Conservation (phyloP, 1,139 yeast genomes). For the Blastobotrys illinoisensis region DNA sequence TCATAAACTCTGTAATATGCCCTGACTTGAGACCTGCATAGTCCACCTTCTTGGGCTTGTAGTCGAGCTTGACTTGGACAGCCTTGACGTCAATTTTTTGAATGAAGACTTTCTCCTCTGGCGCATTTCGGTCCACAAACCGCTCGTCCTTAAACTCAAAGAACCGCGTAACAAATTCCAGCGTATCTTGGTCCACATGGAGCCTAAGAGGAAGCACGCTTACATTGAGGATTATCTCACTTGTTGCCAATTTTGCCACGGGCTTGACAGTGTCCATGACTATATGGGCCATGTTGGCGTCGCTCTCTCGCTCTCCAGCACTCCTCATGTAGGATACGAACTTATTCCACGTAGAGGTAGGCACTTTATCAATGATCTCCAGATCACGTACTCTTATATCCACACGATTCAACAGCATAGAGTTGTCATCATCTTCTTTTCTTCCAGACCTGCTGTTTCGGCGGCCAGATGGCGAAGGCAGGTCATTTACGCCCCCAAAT, state of each 20-base stretch:
- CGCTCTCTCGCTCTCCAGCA: conserved; percentile 64
- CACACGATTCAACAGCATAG: conserved; percentile 47
- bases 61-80: conserved; percentile 68
- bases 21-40: conserved; percentile 82
- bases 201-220: conserved; percentile 67
- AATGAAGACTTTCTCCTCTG: conserved; percentile 45
- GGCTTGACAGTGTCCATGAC: conserved; percentile 62
- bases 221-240: conserved; percentile 58
- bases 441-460: neutral
- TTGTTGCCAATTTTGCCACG: conserved; percentile 53
- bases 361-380: conserved; percentile 69
- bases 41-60: conserved; percentile 86
- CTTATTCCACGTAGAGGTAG: conserved; percentile 89
- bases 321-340: conserved; percentile 66
- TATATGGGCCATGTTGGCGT: conserved; percentile 57
- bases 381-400: conserved; percentile 46
- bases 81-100: conserved; percentile 63
- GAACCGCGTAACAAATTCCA: conserved; percentile 76
- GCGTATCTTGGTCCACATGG: conserved; percentile 88
- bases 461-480: neutral
- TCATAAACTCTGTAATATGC: conserved; percentile 78
- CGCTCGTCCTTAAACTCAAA: conserved; percentile 73
- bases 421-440: conserved; percentile 30
- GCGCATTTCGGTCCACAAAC: conserved; percentile 36
- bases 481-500: conserved; percentile 39